Conservation (phyloP, 345 rosid species). For the Acer campestre region DNA sequence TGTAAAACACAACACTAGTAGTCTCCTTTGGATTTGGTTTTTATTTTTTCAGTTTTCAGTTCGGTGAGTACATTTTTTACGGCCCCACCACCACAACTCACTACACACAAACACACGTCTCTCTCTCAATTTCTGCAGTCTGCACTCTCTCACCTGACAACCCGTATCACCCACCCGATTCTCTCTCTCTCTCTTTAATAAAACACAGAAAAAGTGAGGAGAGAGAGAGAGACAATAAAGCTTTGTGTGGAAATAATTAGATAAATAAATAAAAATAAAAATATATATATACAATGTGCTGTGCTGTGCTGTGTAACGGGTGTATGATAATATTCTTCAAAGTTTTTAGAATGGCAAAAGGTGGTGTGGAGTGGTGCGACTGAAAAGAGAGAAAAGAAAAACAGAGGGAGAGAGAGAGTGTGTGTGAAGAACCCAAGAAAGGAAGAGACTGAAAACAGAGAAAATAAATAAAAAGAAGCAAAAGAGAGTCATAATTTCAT, state of each 20-base stretch:
- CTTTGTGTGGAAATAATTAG: neutral
- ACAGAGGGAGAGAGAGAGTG: conserved; percentile 3
- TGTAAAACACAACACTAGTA: neutral
- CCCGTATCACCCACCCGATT: conserved; percentile 24
- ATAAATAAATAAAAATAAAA: too few relatives aligned
- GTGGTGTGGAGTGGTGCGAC: conserved; percentile 32
- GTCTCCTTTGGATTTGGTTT: neutral
- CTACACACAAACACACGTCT: neutral
- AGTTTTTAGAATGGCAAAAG: conserved; percentile 21
- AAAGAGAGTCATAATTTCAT: neutral
- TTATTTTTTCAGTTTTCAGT: neutral
- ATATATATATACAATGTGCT: too few relatives aligned
- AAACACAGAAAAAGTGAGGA: neutral
- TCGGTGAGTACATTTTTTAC: neutral
- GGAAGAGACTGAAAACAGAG: neutral
- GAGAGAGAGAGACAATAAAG: neutral
- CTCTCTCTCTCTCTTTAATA: conserved; percentile 3
- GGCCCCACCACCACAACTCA: neutral
- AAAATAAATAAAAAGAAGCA: neutral
- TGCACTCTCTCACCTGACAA: conserved; percentile 16
- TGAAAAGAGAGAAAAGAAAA: conserved; percentile 23
- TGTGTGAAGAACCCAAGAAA: conserved; percentile 35
- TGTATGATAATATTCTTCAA: conserved; percentile 4
- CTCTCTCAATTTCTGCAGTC: conserved; percentile 39
- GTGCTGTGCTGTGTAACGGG: neutral